Conservation (phyloP, 345 rosid genomes). For the Hibiscus syriacus region DNA sequence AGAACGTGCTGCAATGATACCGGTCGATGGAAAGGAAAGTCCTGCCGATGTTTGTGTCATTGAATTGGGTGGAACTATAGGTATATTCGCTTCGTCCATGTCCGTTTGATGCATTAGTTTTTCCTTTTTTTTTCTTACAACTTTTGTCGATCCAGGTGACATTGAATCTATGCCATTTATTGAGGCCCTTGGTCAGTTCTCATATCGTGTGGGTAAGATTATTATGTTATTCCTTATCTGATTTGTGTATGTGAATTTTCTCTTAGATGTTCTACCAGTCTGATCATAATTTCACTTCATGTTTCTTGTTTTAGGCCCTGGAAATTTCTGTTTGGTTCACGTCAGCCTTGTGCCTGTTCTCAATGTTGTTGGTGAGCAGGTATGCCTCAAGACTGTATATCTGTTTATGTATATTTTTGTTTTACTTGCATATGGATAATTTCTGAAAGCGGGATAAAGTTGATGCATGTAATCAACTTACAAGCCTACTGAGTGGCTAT, state of each 20-base stretch:
- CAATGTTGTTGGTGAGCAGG: constrained; percentile 97
- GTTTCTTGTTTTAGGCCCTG: constrained; percentile 49
- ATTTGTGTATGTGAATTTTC: neutral
- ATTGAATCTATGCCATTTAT: constrained; percentile 97
- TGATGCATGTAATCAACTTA: neutral
- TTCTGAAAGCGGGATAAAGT: neutral
- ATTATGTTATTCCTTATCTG: neutral
- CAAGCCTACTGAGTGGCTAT: neutral
- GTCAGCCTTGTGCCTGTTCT: constrained; percentile 98
- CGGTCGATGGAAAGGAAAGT: constrained; percentile 81
- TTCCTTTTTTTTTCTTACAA: neutral
- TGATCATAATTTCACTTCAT: neutral
- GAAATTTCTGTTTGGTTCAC: constrained; percentile 92
- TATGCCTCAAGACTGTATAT: constrained; percentile 11
- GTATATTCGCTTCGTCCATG: constrained; percentile 21
- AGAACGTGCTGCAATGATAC: constrained; percentile 68
- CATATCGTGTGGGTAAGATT: constrained; percentile 72
- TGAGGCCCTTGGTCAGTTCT: constrained; percentile 96
- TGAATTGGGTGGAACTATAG: constrained; percentile 97
- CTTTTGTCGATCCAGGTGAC: constrained; percentile 55
- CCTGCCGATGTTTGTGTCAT: constrained; percentile 97
- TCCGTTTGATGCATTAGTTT: neutral
- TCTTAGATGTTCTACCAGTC: neutral
- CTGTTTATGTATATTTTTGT: neutral
- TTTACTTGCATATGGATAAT: neutral